These are phyloP conservation scores for Starmerella apis DNA, from an alignment of 805 yeast genomes.

Conservation along the genomic window DNA sequence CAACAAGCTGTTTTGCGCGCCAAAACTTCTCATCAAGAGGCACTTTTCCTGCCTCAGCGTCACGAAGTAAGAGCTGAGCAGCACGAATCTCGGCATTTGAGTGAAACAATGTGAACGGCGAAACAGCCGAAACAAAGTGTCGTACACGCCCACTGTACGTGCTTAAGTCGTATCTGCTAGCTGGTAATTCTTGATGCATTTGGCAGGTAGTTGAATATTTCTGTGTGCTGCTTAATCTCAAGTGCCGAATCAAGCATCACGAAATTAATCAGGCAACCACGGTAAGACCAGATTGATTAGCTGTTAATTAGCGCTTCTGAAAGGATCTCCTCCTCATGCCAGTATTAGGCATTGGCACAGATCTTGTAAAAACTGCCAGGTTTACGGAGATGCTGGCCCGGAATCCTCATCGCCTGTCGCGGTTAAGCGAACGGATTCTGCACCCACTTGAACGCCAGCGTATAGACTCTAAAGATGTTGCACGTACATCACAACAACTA, in stretches of 20 bases:
- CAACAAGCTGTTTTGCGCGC: slow-evolving; percentile 77
- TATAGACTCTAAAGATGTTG: slow-evolving; percentile 4
- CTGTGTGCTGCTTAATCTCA: slow-evolving; percentile 4
- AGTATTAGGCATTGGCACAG: slow-evolving; percentile 47
- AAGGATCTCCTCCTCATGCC: neutral
- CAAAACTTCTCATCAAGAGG: slow-evolving; percentile 73
- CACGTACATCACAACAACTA: slow-evolving; percentile 29
- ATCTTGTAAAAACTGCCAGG: slow-evolving; percentile 41
- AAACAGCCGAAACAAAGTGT: slow-evolving; percentile 88
- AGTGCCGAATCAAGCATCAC: neutral
- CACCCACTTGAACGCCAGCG: slow-evolving; percentile 38
- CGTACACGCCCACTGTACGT: slow-evolving; percentile 90
- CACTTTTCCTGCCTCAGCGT: slow-evolving; percentile 53
- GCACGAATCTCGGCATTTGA: slow-evolving; percentile 50
- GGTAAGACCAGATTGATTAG: neutral
- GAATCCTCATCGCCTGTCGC: slow-evolving; percentile 32
- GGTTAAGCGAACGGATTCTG: slow-evolving; percentile 42
- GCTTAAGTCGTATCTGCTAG: slow-evolving; percentile 52
- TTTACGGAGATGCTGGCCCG: slow-evolving; percentile 37
- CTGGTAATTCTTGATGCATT: slow-evolving; percentile 16
- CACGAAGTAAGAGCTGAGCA: slow-evolving; percentile 58
- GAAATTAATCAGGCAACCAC: neutral
- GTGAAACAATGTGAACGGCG: slow-evolving; percentile 76
- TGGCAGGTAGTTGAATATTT: neutral
- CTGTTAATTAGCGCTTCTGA: neutral